phyloP scores from a whole-genome alignment of 2,329 filamentous ascomycete species.

The Elsinoe batatas region DNA sequence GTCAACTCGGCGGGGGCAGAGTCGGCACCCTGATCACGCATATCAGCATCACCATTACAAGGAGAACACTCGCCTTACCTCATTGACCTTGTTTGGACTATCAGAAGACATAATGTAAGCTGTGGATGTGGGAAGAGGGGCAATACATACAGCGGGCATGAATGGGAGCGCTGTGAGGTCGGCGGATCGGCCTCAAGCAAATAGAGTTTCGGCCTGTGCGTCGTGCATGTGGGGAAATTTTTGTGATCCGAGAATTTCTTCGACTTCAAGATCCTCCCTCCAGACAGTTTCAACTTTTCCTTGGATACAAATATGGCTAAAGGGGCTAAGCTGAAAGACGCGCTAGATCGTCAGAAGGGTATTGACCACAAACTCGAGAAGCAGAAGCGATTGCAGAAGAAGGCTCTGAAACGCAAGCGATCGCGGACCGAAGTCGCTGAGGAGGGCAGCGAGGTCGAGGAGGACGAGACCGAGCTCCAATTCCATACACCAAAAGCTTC shows the following conservation, averaged over 20 bases:
- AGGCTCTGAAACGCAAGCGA: slow-evolving; percentile 40
- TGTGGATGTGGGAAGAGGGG: neutral
- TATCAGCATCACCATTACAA: neutral
- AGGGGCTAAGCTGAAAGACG: slow-evolving; percentile 46
- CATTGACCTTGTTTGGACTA: neutral
- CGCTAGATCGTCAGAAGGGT: slow-evolving; percentile 49
- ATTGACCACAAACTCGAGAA: slow-evolving; percentile 66
- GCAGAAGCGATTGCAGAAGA: slow-evolving; percentile 43
- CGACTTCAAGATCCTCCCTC: neutral
- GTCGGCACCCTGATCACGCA: slow-evolving; percentile 30
- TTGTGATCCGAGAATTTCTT: slow-evolving; percentile 5
- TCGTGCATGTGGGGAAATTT: slow-evolving; percentile 3
- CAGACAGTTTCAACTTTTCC: neutral
- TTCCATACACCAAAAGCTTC: slow-evolving; percentile 21
- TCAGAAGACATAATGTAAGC: neutral
- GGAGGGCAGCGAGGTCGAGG: slow-evolving; percentile 20
- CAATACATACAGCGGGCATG: neutral
- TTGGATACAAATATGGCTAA: slow-evolving; percentile 34
- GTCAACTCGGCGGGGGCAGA: slow-evolving; percentile 56
- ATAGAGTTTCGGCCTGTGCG: neutral
- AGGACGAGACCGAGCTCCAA: slow-evolving; percentile 13
- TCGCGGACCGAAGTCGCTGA: slow-evolving; percentile 23
- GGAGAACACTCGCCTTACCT: neutral
- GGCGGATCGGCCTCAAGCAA: neutral
- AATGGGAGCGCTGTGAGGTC: neutral